Evolutionary conservation across 345 rosid species (phyloP).

Genomic region (Pelargonium nanum): DNA sequence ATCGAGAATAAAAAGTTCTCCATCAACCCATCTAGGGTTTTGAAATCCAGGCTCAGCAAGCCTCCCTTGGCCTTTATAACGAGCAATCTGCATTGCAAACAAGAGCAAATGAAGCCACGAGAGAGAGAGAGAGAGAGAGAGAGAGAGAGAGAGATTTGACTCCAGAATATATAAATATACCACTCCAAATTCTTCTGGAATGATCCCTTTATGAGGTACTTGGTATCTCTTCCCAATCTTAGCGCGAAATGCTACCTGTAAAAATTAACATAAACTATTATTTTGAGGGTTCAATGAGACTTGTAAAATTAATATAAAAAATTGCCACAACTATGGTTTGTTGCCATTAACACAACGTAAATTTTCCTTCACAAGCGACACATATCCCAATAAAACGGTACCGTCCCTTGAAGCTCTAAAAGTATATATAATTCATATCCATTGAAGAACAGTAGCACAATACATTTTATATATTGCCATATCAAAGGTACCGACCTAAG

Average conservation of each 20-base stretch:
- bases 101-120: conserved; percentile 5
- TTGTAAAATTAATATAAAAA: too few species aligned
- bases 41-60: conserved; percentile 83
- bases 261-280: conserved; percentile 3
- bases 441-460: too few species aligned
- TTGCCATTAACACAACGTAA: too few species aligned
- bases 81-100: conserved; percentile 48
- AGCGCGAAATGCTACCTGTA: conserved; percentile 90
- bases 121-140: conserved; percentile 3
- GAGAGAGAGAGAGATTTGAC: background rate
- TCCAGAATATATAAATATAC: conserved; percentile 24
- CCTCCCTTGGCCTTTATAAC: conserved; percentile 94
- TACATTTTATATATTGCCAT: too few species aligned
- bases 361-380: too few species aligned
- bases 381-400: too few species aligned
- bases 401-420: too few species aligned
- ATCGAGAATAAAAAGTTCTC: conserved; percentile 88
- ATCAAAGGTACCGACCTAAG: too few species aligned
- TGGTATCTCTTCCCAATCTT: conserved; percentile 82
- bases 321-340: too few species aligned
- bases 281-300: too few species aligned
- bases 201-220: conserved; percentile 88
- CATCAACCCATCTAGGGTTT: conserved; percentile 94
- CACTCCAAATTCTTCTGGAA: conserved; percentile 98
- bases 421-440: too few species aligned